Evolutionary conservation across 2,329 filamentous ascomycete species (phyloP), one percentile per base, ranked within the genome.

Genomic region (Delphinella strobiligena): DNA sequence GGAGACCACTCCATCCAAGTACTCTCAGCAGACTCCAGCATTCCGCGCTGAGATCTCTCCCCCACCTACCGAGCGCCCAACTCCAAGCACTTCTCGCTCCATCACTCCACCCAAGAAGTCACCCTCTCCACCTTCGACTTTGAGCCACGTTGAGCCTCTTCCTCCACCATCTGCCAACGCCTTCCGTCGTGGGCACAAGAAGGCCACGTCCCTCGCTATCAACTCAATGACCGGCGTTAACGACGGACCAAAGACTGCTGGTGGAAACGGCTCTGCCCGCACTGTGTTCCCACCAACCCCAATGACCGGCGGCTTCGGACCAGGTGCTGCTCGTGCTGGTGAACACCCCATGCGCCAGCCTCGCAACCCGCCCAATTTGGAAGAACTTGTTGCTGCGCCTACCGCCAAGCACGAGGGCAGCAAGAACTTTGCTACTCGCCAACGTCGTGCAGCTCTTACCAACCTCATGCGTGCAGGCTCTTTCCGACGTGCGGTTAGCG

Each of bases 341-440:
- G 91, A 96, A 64, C 91, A 98, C 58, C 91, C 91, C 7, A 67
- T 85, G 38, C 87, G 91, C 43, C 91, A 98, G 63, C 91, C 91
- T 38, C 85, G 87, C 47, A 88, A 88, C 4, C 91, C 91, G 17
- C 91, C 91, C 11, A 78, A 84, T 11, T 72, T 96, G 37, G 91
- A 98, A 50, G 91, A 98, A 64, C 77, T 98, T 44, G 76, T 81
- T 54, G 74, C 80, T 15, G 91, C 88, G 64, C 91, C 91, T 1
- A 96, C 89, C 7, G 80, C 85, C 49, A 94, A 87, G 66, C 77
- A 89, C 47, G 89, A 96, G 60, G 91, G 89, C 17, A 95, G 89
- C 77, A 70, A 95, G 75, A 98, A 98, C 68, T 98, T 98, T 63
- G 82, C 83, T 9, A 79, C 87, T 41, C 87, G 91, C 45, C 88